Evolutionary conservation across 1,139 yeast genomes (phyloP).

Genomic region (Kodamaea anthophila): DNA sequence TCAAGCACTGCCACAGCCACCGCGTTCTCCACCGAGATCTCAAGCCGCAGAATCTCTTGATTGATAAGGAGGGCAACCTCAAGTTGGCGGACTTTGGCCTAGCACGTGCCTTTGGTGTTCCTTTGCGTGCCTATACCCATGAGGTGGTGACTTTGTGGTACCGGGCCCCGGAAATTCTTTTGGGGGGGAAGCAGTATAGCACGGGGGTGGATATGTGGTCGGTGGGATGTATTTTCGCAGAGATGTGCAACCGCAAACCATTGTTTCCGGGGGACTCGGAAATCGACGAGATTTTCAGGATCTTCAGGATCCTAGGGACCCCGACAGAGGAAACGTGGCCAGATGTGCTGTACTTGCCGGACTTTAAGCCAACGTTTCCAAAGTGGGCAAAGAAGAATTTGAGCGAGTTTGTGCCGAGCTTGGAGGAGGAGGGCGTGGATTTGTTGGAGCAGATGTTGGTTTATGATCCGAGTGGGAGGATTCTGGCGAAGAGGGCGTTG

Average conservation of each 20-base stretch:
- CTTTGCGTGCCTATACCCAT: slow-evolving; percentile 91
- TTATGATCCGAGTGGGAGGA: slow-evolving; percentile 90
- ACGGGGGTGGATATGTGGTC: slow-evolving; percentile 99
- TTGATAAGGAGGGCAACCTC: slow-evolving; percentile 90
- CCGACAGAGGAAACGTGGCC: slow-evolving; percentile 96
- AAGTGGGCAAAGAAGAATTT: slow-evolving; percentile 82
- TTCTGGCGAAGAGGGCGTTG: slow-evolving; percentile 90
- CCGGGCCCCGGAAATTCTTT: slow-evolving; percentile 90
- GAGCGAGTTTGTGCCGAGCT: slow-evolving; percentile 66
- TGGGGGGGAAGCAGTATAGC: slow-evolving; percentile 96
- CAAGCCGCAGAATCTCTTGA: slow-evolving; percentile 91
- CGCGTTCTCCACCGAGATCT: slow-evolving; percentile 92
- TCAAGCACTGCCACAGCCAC: slow-evolving; percentile 92
- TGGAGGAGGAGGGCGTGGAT: slow-evolving; percentile 80
- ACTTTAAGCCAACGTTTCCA: slow-evolving; percentile 92
- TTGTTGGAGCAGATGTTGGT: slow-evolving; percentile 72
- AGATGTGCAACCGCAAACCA: slow-evolving; percentile 95
- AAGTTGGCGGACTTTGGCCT: slow-evolving; percentile 96
- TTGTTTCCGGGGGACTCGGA: slow-evolving; percentile 97
- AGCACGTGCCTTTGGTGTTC: slow-evolving; percentile 97
- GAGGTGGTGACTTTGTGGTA: slow-evolving; percentile 98
- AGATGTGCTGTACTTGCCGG: slow-evolving; percentile 89
- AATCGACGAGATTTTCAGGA: slow-evolving; percentile 93
- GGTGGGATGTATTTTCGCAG: slow-evolving; percentile 96
- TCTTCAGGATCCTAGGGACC: slow-evolving; percentile 88